Conservation (phyloP, 352 stramenopile genomes). For the Phytopythium oedochilum region DNA sequence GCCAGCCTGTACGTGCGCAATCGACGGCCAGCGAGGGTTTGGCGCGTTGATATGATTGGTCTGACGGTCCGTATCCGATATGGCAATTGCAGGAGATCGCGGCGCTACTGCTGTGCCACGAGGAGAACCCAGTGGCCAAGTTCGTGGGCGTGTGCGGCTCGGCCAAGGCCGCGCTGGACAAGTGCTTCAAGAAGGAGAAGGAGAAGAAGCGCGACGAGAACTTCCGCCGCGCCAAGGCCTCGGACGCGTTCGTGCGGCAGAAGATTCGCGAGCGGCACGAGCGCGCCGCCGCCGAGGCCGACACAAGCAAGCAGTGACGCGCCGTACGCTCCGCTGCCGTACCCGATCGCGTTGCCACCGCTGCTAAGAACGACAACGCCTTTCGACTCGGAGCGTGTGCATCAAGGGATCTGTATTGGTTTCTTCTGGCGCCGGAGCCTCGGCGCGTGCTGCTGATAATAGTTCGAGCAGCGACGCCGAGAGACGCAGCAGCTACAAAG, state of each 20-base stretch:
- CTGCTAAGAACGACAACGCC: neutral
- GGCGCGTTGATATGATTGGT: no score
- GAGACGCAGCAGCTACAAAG: neutral
- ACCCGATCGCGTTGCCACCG: neutral
- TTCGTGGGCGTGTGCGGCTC: slow-evolving; percentile 74
- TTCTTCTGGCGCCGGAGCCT: neutral
- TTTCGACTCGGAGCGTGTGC: no score
- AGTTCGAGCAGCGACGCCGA: neutral
- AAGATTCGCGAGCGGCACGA: slow-evolving; percentile 74
- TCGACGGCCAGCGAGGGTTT: no score
- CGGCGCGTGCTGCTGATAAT: neutral
- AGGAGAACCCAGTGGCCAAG: slow-evolving; percentile 71
- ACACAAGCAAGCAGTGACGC: neutral
- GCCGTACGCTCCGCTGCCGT: no score
- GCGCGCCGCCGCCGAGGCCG: slow-evolving; percentile 22
- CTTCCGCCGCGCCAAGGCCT: slow-evolving; percentile 55
- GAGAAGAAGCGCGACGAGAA: slow-evolving; percentile 55
- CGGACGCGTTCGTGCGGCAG: slow-evolving; percentile 63
- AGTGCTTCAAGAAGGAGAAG: slow-evolving; percentile 78
- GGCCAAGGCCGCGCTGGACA: slow-evolving; percentile 67
- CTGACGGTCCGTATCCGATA: no score
- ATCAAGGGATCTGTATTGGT: slow-evolving; percentile 4
- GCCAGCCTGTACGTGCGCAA: slow-evolving; percentile 69
- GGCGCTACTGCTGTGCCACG: slow-evolving; percentile 62
- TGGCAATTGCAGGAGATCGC: slow-evolving; percentile 73